These are phyloP conservation scores for Lactarius hengduanensis DNA, from an alignment of 768 basidiomycete genomes.

Conservation along the genomic window DNA sequence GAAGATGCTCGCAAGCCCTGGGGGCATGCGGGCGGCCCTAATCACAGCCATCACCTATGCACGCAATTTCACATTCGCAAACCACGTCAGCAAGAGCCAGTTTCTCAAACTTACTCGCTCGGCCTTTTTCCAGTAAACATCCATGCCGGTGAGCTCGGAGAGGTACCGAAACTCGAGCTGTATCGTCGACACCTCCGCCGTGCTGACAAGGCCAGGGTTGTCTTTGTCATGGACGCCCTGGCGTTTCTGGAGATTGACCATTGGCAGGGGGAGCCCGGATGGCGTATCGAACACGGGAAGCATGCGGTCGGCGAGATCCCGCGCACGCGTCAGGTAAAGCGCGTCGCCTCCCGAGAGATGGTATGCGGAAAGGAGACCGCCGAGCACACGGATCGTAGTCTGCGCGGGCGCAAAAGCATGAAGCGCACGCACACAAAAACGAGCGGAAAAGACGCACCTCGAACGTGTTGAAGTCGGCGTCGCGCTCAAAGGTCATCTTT, in stretches of 20 bases:
- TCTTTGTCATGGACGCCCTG: constrained; percentile 60
- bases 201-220: constrained; percentile 62
- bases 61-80: not conserved
- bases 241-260: constrained; percentile 66
- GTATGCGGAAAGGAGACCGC: constrained; percentile 85
- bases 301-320: constrained; percentile 84
- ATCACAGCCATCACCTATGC: constrained; percentile 68
- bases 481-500: constrained; percentile 70
- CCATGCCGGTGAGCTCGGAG: constrained; percentile 72
- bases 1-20: constrained; percentile 83
- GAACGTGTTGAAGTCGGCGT: constrained; percentile 83
- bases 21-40: constrained; percentile 55
- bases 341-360: constrained; percentile 68
- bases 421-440: not conserved
- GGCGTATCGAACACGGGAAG: constrained; percentile 80
- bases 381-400: constrained; percentile 92
- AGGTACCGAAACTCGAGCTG: constrained; percentile 92
- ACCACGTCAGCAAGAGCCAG: not conserved
- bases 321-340: constrained; percentile 72
- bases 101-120: constrained; percentile 55
- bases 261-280: constrained; percentile 76
- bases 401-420: constrained; percentile 34
- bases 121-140: constrained; percentile 75
- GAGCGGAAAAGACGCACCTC: constrained; percentile 57
- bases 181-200: constrained; percentile 85